phyloP scores from a whole-genome alignment of 768 basidiomycete species.

The Lactarius tabidus region DNA sequence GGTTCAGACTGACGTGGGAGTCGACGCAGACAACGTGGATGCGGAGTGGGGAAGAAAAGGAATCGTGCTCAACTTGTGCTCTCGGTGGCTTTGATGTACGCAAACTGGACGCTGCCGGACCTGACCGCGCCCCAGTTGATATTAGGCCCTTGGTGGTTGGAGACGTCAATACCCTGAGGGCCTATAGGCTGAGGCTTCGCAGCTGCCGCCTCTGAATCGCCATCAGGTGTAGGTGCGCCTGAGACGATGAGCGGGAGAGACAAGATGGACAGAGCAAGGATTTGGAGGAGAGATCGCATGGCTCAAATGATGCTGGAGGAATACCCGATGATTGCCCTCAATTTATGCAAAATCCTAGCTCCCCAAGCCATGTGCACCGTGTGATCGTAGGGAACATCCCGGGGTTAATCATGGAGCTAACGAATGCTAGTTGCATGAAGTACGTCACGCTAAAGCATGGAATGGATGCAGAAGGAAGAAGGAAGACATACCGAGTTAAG shows the following conservation, averaged over 20 bases:
- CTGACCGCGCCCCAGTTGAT: slow-evolving; percentile 52
- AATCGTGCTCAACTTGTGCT: slow-evolving; percentile 39
- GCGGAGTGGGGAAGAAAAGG: not conserved
- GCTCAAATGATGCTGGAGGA: not conserved
- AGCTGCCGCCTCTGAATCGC: not conserved
- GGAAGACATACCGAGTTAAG: no score
- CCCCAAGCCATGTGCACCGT: not conserved
- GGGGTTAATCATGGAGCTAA: no score
- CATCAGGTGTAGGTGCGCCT: not conserved
- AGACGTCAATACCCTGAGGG: slow-evolving; percentile 55
- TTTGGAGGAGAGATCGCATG: slow-evolving; percentile 1
- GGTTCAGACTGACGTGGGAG: no score
- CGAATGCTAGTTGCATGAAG: no score
- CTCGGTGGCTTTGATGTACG: slow-evolving; percentile 67
- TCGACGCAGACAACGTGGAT: no score
- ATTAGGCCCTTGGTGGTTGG: slow-evolving; percentile 40
- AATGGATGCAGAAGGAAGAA: no score
- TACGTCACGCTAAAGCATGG: no score
- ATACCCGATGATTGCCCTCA: not conserved
- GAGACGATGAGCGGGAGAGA: slow-evolving; percentile 15
- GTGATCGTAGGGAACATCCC: no score
- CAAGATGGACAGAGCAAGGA: slow-evolving; percentile 15
- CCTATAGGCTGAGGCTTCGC: slow-evolving; percentile 37
- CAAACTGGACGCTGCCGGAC: slow-evolving; percentile 50
- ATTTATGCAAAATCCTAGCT: not conserved